These are phyloP conservation scores for Phytophthora vignae DNA, from an alignment of 352 stramenopile genomes.

Conservation along the genomic window DNA sequence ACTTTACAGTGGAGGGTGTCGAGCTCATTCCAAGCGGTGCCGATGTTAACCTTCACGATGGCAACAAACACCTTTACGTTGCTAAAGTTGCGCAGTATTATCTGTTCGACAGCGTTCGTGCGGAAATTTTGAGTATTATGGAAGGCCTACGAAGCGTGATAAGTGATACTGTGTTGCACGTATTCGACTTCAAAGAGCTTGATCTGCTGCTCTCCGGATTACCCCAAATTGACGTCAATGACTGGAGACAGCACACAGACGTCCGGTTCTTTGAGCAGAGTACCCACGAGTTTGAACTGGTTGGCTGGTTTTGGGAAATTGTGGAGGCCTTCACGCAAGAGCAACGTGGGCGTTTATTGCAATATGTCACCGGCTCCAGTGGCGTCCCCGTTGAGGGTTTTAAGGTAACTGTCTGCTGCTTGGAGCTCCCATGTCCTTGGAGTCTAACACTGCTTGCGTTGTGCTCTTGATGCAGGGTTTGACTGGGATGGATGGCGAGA, in stretches of 20 bases:
- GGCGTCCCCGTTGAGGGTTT: conserved; percentile 87
- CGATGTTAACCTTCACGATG: conserved; percentile 87
- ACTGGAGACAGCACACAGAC: conserved; percentile 88
- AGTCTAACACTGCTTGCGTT: not conserved
- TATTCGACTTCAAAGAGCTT: conserved; percentile 99
- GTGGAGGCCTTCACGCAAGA: conserved; percentile 67
- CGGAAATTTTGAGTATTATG: conserved; percentile 86
- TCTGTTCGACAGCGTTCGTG: conserved; percentile 92
- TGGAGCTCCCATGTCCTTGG: not conserved
- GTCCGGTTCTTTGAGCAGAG: conserved; percentile 52
- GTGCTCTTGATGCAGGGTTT: conserved; percentile 44
- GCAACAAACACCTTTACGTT: conserved; percentile 96
- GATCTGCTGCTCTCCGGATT: conserved; percentile 83
- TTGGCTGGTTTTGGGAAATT: conserved; percentile 88
- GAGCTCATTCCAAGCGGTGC: conserved; percentile 72
- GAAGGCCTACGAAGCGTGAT: conserved; percentile 96
- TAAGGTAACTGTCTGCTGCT: conserved; percentile 29
- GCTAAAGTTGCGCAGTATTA: conserved; percentile 94
- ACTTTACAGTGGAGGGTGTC: conserved; percentile 66
- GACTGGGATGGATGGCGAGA: conserved; percentile 78
- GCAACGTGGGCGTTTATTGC: conserved; percentile 71
- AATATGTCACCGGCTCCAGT: conserved; percentile 87
- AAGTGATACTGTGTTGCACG: conserved; percentile 93
- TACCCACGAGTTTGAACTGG: conserved; percentile 47
- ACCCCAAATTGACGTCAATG: conserved; percentile 82